Evolutionary conservation across 2,329 filamentous ascomycete species (phyloP).

Genomic region (Epichloe elymi): DNA sequence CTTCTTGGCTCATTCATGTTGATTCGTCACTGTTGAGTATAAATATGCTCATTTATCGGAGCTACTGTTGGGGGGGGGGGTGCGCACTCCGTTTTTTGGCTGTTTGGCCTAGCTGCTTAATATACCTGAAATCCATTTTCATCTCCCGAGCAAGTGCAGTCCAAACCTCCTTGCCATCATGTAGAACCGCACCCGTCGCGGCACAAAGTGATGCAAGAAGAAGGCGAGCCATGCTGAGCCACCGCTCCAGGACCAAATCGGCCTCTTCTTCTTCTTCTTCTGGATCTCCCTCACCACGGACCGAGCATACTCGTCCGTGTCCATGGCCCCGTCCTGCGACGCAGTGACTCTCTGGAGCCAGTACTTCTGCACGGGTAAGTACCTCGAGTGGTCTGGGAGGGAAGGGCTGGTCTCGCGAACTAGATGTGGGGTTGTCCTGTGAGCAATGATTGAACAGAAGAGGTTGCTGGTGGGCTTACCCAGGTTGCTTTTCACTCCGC

Average conservation of each 20-base stretch:
- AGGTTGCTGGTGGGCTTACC: conserved; percentile 1
- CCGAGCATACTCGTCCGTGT: conserved; percentile 8
- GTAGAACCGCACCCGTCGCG: background rate
- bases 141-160: background rate
- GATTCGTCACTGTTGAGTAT: too few relatives aligned
- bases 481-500: conserved; percentile 9
- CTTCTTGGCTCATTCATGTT: too few relatives aligned
- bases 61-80: too few relatives aligned
- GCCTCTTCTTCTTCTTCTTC: conserved; percentile 7
- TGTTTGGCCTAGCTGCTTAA: too few relatives aligned
- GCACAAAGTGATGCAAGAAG: conserved; percentile 11
- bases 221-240: conserved; percentile 7
- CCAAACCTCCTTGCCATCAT: background rate
- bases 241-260: conserved; percentile 9
- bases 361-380: conserved; percentile 5
- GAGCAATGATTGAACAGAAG: background rate
- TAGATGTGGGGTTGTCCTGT: background rate
- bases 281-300: conserved; percentile 7
- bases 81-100: too few relatives aligned
- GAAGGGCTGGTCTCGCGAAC: conserved; percentile 6
- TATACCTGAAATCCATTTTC: background rate
- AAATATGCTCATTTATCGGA: too few relatives aligned
- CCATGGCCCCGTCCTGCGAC: conserved; percentile 4
- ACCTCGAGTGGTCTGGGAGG: conserved; percentile 7
- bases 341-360: conserved; percentile 6